A percentile compares a stretch with the other conserved stretches of the same genome.
Evolutionary conservation across 345 rosid species (phyloP).

Genomic region (Eucalyptus marginata): DNA sequence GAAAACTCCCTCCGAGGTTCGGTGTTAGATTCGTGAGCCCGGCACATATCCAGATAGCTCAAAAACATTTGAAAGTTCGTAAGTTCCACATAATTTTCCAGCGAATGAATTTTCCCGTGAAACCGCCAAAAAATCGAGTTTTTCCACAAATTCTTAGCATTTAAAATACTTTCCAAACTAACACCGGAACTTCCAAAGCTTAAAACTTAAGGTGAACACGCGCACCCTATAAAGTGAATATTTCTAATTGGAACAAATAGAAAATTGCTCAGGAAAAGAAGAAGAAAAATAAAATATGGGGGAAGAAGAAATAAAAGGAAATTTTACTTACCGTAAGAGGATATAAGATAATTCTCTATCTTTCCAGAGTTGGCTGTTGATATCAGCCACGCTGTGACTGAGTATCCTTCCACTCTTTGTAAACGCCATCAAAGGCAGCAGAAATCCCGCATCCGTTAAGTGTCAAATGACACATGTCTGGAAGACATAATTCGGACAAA

Average conservation of each 20-base stretch:
- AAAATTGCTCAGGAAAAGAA: neutral
- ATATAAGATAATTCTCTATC: neutral
- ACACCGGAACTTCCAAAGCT: too few species aligned
- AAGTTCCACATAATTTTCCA: neutral
- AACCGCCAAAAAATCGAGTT: too few species aligned
- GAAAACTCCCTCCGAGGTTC: neutral
- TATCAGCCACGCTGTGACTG: too few species aligned
- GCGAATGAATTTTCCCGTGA: neutral
- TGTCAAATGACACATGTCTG: neutral
- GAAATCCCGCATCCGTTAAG: neutral
- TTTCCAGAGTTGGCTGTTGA: neutral
- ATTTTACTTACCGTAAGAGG: neutral
- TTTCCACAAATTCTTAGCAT: neutral
- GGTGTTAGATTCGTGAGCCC: neutral
- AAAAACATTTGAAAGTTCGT: neutral
- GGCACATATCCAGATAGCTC: neutral
- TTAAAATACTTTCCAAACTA: neutral
- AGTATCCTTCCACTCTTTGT: neutral
- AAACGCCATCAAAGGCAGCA: neutral
- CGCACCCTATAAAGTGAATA: neutral
- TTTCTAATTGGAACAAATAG: neutral
- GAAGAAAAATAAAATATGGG: neutral
- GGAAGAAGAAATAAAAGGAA: neutral
- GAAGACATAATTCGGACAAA: neutral
- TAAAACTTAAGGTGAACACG: too few species aligned